phyloP scores from a whole-genome alignment of 768 basidiomycete genomes.

The Cubamyces sp. region DNA sequence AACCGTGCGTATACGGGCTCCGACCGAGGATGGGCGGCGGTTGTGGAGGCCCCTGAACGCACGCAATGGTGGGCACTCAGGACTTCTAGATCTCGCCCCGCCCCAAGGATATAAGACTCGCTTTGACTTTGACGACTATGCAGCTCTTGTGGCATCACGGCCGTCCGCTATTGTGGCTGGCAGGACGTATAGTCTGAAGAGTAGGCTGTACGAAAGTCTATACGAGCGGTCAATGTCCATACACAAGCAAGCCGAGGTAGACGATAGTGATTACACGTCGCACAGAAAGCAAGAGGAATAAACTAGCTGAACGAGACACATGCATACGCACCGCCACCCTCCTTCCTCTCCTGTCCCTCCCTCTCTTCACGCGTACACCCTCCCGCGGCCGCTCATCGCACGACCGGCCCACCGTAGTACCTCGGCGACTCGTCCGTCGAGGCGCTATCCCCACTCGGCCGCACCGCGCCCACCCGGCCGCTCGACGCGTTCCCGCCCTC shows the following conservation, averaged over 20 bases:
- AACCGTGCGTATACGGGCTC: conserved; percentile 11
- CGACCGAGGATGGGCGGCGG: conserved; percentile 13
- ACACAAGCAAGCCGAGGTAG: conserved; percentile 2
- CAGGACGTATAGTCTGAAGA: no score
- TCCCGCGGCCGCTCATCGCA: conserved; percentile 1
- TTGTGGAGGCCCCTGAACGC: conserved; percentile 5
- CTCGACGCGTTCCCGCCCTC: conserved; percentile 15
- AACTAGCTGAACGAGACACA: conserved; percentile 5
- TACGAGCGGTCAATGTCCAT: conserved; percentile 2
- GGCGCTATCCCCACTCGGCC: conserved; percentile 12
- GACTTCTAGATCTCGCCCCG: no score
- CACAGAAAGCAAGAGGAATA: neutral
- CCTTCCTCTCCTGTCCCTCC: neutral
- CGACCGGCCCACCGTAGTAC: conserved; percentile 10
- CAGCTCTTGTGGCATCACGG: no score
- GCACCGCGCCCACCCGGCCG: neutral
- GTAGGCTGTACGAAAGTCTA: neutral
- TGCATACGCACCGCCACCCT: neutral
- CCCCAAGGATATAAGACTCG: no score
- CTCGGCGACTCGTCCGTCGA: conserved; percentile 12
- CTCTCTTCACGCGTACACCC: no score
- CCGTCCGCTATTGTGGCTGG: no score
- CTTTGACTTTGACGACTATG: no score
- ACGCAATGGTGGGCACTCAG: conserved; percentile 17
- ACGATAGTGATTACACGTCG: conserved; percentile 1